Conservation (phyloP, 345 rosid species). For the Pistacia atlantica region DNA sequence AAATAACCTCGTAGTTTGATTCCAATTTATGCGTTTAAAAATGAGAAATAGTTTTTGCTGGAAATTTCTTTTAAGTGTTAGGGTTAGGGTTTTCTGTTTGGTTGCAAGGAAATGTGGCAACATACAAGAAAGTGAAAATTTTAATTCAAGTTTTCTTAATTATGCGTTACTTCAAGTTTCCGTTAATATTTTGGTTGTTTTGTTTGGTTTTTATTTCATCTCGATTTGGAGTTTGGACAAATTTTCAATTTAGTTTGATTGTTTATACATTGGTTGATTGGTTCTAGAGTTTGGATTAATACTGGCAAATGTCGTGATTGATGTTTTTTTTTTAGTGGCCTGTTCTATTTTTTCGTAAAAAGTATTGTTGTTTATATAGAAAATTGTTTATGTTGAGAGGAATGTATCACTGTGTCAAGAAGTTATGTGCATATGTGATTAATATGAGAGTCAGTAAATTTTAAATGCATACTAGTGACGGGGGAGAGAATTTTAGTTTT, state of each 20-base stretch:
- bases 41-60: not conserved
- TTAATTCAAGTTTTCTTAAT: not conserved
- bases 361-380: no score
- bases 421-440: no score
- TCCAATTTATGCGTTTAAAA: not conserved
- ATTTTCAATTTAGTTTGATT: not conserved
- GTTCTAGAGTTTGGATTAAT: not conserved
- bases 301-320: not conserved
- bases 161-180: not conserved
- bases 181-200: not conserved
- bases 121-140: not conserved
- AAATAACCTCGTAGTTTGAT: not conserved
- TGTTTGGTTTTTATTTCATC: not conserved
- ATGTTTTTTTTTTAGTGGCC: not conserved
- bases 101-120: not conserved
- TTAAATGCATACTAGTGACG: not conserved
- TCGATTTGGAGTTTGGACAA: not conserved
- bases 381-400: no score
- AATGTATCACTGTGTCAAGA: no score
- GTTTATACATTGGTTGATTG: not conserved
- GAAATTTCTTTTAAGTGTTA: not conserved
- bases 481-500: not conserved
- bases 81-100: not conserved
- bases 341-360: not conserved
- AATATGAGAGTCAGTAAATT: no score